Conservation (phyloP, 2,329 filamentous ascomycete species). For the Botrytis tulipae region DNA sequence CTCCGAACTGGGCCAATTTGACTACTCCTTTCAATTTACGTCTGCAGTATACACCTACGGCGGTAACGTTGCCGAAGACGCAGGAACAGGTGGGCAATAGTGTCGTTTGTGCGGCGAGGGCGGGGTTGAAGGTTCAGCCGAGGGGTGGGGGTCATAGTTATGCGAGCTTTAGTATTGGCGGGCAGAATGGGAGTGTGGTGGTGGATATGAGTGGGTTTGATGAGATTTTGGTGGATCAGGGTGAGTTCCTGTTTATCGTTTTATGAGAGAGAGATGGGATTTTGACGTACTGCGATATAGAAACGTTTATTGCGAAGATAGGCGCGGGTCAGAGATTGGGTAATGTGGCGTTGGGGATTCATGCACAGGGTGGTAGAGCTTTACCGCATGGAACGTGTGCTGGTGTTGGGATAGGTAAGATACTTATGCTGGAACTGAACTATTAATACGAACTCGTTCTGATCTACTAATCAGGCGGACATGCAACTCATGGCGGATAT, state of each 20-base stretch:
- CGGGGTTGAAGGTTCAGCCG: conserved; percentile 48
- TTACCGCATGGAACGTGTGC: conserved; percentile 29
- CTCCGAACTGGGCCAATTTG: conserved; percentile 20
- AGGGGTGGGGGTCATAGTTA: conserved; percentile 55
- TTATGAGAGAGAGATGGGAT: no score
- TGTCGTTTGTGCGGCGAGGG: conserved; percentile 46
- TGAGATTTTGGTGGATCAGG: conserved; percentile 49
- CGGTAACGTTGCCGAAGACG: conserved; percentile 33
- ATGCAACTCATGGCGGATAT: conserved; percentile 18
- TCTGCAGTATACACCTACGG: conserved; percentile 26
- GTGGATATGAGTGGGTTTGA: conserved; percentile 55
- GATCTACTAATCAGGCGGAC: neutral
- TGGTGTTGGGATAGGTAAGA: conserved; percentile 11
- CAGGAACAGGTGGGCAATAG: conserved; percentile 43
- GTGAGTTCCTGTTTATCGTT: neutral
- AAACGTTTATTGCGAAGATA: conserved; percentile 35
- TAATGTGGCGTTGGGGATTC: conserved; percentile 43
- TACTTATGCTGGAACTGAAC: rapidly evolving
- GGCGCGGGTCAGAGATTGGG: conserved; percentile 46
- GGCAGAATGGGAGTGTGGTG: conserved; percentile 50
- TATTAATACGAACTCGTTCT: rapidly evolving
- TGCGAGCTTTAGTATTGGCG: conserved; percentile 47
- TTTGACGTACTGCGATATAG: neutral
- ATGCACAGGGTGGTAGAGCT: conserved; percentile 39
- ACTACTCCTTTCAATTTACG: conserved; percentile 30